Conservation (phyloP, 1,139 yeast genomes). For the Komagataea norvegica region DNA sequence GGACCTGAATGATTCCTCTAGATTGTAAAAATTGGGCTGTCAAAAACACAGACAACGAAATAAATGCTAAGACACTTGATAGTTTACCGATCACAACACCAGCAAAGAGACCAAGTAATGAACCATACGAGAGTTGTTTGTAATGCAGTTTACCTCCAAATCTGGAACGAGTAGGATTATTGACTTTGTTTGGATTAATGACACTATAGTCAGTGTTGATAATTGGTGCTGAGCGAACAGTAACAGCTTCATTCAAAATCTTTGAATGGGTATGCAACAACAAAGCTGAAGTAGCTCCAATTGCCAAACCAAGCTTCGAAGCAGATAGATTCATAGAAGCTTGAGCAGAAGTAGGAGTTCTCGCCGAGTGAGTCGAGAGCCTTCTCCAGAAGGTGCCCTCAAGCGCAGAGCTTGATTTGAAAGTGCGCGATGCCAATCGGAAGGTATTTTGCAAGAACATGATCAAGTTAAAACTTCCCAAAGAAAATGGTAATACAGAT, state of each 20-base stretch:
- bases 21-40: slow-evolving; percentile 47
- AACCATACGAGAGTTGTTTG: slow-evolving; percentile 57
- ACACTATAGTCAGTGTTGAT: slow-evolving; percentile 9
- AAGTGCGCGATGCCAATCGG: slow-evolving; percentile 15
- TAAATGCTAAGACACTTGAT: slow-evolving; percentile 47
- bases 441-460: slow-evolving; percentile 20
- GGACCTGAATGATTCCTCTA: slow-evolving; percentile 47
- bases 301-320: slow-evolving; percentile 18
- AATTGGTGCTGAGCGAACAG: slow-evolving; percentile 17
- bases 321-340: neutral
- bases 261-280: slow-evolving; percentile 19
- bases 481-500: neutral
- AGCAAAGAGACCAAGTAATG: slow-evolving; percentile 50
- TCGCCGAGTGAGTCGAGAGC: slow-evolving; percentile 2
- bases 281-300: slow-evolving; percentile 24
- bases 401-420: slow-evolving; percentile 9
- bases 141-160: slow-evolving; percentile 44
- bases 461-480: neutral
- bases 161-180: slow-evolving; percentile 21
- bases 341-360: neutral
- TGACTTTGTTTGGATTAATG: slow-evolving; percentile 13
- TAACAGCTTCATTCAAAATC: slow-evolving; percentile 24
- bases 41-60: slow-evolving; percentile 43
- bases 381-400: slow-evolving; percentile 5
- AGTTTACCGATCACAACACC: slow-evolving; percentile 59